Evolutionary conservation across 148 eudicot species (phyloP).

Genomic region (Chenopodium berlandieri): DNA sequence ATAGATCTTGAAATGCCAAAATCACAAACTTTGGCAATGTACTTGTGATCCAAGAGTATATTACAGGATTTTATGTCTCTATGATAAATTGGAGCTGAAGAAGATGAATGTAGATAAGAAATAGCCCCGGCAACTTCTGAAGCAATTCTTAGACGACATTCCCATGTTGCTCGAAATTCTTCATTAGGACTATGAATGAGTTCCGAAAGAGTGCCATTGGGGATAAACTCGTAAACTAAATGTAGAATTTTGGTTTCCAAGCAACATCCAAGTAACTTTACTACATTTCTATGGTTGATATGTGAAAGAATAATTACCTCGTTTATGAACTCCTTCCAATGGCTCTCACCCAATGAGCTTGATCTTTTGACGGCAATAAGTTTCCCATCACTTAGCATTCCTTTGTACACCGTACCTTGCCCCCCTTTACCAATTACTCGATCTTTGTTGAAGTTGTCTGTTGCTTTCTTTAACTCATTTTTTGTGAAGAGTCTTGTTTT

Average conservation of each 20-base stretch:
- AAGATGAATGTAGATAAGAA: not conserved
- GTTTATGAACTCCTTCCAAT: not conserved
- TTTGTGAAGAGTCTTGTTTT: not conserved
- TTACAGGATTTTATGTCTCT: not conserved
- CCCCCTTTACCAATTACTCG: not conserved
- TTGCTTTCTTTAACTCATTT: not conserved
- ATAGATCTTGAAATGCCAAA: not conserved
- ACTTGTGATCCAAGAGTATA: not conserved
- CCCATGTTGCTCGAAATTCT: not conserved
- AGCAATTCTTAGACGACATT: not conserved
- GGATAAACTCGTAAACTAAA: not conserved
- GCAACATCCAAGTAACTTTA: not conserved
- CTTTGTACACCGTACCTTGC: not conserved
- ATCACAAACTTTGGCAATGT: not conserved
- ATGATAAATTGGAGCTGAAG: not conserved
- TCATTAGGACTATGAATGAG: not conserved
- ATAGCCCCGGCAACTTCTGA: not conserved
- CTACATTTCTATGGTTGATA: not conserved
- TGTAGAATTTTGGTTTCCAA: not conserved
- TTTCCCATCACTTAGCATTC: not conserved
- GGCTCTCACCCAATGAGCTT: not conserved
- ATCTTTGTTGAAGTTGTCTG: not conserved
- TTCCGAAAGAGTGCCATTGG: not conserved
- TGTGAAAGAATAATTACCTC: not conserved
- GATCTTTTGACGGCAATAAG: not conserved